Base-by-base conservation (phyloP, 1,284 basidiomycete genomes). In the Leucoagaricus sp. region DNA sequence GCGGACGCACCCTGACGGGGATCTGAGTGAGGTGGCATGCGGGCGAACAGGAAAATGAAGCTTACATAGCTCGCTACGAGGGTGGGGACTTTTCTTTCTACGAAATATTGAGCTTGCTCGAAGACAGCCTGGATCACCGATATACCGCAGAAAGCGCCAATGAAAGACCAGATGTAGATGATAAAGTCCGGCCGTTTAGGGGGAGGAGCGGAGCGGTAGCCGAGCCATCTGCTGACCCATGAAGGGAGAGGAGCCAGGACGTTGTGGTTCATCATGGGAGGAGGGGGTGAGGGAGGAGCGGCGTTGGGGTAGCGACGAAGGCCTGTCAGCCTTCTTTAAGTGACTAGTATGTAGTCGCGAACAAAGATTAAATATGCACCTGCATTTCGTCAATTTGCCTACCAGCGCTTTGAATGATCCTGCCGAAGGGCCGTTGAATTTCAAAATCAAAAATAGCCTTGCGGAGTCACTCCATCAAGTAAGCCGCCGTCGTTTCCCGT, bases 131-230 rank as follows among this genome's bases (percentile, higher is more conserved):
- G 81, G 45, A 87, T 73, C 23, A 84, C 66, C 0, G 82, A 74
- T 51, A 87, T 78, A 1, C 81, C 79, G 53, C 77, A 76, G 62
- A 87, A 84, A 0, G 83, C 74, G 17, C 79, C 84, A 25, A 86
- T 65, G 61, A 80, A 83, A 53, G 68, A 80, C 74, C 74, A 75
- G 3, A 72, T 19, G 67, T 69, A 75, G 17, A 73, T 51, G 13
- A 70, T 63, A 59, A 79, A 75, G 47, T 76, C 67, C 1, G 73
- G 68, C 1, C 55, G 57, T 64, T 71, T 66, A 46, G 72, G 61
- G 55, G 72, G 71, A 34, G 71, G 65, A 8, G 60, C 55, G 55
- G 72, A 65, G 31, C 78, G 74, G 63, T 80, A 78, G 1, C 80
- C 80, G 9, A 82, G 62, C 76, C 77, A 82, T 57, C 67, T 72